phyloP scores from a whole-genome alignment of 2,329 filamentous ascomycete genomes.

The Helicocarpus griseus region DNA sequence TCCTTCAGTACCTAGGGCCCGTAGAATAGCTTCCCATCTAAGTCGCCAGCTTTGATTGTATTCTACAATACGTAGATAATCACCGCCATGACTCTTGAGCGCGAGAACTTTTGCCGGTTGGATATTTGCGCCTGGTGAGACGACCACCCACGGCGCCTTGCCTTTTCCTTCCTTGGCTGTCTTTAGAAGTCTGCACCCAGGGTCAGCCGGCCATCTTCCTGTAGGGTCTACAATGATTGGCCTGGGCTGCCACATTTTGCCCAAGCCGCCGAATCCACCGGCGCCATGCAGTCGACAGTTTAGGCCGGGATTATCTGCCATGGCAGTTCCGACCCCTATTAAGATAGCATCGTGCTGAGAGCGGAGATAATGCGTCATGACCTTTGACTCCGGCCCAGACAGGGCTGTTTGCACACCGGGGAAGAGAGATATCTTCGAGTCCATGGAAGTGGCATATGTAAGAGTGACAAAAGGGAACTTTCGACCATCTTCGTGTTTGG shows the following conservation, averaged over 20 bases:
- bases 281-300: slow-evolving; percentile 67
- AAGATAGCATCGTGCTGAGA: slow-evolving; percentile 75
- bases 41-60: slow-evolving; percentile 38
- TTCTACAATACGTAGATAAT: slow-evolving; percentile 33
- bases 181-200: slow-evolving; percentile 55
- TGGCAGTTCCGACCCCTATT: slow-evolving; percentile 72
- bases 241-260: slow-evolving; percentile 56
- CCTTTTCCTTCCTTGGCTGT: slow-evolving; percentile 57
- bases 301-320: slow-evolving; percentile 74
- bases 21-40: slow-evolving; percentile 57
- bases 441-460: slow-evolving; percentile 85
- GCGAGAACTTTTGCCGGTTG: slow-evolving; percentile 37
- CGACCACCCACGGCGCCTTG: slow-evolving; percentile 63
- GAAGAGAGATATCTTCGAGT: slow-evolving; percentile 64
- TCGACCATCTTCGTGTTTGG: slow-evolving; percentile 24
- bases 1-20: slow-evolving; percentile 47
- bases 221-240: slow-evolving; percentile 75
- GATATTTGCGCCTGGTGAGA: slow-evolving; percentile 37
- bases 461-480: slow-evolving; percentile 57
- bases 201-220: slow-evolving; percentile 58
- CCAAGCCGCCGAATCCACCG: slow-evolving; percentile 45
- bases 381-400: slow-evolving; percentile 74
- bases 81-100: slow-evolving; percentile 38
- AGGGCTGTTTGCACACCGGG: slow-evolving; percentile 74
- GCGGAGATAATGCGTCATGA: slow-evolving; percentile 92